These are phyloP conservation scores for Coemansia sp. DNA, from an alignment of 192 early-diverging fungal genomes.

Conservation along the genomic window DNA sequence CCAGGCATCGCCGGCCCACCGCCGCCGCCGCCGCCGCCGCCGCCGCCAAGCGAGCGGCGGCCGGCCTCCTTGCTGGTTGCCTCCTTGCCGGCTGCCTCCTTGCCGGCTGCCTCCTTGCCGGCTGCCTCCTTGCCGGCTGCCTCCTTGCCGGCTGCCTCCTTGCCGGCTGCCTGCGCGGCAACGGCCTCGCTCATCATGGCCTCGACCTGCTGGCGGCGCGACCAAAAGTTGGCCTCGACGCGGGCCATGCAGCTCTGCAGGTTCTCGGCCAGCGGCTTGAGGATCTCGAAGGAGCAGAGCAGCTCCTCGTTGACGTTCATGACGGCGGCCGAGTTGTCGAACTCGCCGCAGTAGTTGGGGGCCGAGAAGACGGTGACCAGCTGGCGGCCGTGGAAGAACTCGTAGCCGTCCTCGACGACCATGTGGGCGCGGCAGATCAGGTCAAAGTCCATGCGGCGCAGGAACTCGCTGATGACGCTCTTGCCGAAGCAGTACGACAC, in stretches of 20 bases:
- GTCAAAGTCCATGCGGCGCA: slow-evolving; percentile 85
- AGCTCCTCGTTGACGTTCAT: slow-evolving; percentile 91
- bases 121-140: too few relatives aligned
- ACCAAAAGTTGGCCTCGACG: slow-evolving; percentile 48
- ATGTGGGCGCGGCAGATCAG: slow-evolving; percentile 91
- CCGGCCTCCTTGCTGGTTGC: slow-evolving; percentile 29
- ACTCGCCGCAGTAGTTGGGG: slow-evolving; percentile 97
- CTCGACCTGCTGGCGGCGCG: slow-evolving; percentile 46
- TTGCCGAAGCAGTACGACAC: slow-evolving; percentile 93
- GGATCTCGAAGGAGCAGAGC: slow-evolving; percentile 85
- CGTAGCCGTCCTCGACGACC: slow-evolving; percentile 96
- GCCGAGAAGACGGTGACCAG: slow-evolving; percentile 94
- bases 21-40: too few relatives aligned
- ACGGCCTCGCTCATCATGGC: slow-evolving; percentile 46
- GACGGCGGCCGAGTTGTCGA: slow-evolving; percentile 85
- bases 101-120: too few relatives aligned
- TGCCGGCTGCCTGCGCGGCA: slow-evolving; percentile 30
- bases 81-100: too few relatives aligned
- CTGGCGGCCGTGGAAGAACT: slow-evolving; percentile 88
- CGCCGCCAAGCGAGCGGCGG: too few relatives aligned
- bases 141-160: too few relatives aligned
- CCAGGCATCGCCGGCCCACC: too few relatives aligned
- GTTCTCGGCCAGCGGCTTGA: slow-evolving; percentile 59
- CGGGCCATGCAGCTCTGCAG: slow-evolving; percentile 46
- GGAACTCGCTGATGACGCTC: slow-evolving; percentile 78